Conservation (phyloP, 768 basidiomycete species). For the Piloderma croceum region DNA sequence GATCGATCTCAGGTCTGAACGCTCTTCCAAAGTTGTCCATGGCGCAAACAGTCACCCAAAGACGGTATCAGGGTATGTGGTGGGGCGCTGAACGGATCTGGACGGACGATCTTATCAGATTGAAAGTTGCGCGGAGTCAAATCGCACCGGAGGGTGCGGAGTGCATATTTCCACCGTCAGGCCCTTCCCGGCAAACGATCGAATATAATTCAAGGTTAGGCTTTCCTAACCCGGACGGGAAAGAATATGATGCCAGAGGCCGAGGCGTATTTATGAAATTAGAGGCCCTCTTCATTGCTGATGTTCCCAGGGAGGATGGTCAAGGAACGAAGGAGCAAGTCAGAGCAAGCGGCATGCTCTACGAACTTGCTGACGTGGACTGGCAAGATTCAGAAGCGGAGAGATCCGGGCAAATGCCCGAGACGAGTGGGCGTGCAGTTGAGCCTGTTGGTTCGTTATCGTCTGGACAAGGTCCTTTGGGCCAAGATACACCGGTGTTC, state of each 20-base stretch:
- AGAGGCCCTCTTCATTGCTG: slow-evolving; percentile 59
- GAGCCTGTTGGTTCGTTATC: slow-evolving; percentile 7
- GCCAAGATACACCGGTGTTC: slow-evolving; percentile 26
- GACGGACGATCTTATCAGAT: slow-evolving; percentile 76
- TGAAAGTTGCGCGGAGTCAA: slow-evolving; percentile 62
- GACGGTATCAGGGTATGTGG: slow-evolving; percentile 77
- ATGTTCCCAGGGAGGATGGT: slow-evolving; percentile 40
- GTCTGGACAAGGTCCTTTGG: slow-evolving; percentile 27
- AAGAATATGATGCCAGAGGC: slow-evolving; percentile 45
- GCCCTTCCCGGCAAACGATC: slow-evolving; percentile 35
- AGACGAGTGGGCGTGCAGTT: slow-evolving; percentile 1
- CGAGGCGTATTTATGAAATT: slow-evolving; percentile 71
- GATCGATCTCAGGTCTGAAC: slow-evolving; percentile 1
- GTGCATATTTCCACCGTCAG: slow-evolving; percentile 56
- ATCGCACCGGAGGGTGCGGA: slow-evolving; percentile 63
- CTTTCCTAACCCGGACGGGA: slow-evolving; percentile 3
- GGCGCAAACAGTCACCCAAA: slow-evolving; percentile 44
- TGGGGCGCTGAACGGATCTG: slow-evolving; percentile 89
- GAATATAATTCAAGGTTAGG: slow-evolving; percentile 18
- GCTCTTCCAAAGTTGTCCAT: not conserved
- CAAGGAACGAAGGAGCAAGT: slow-evolving; percentile 45
- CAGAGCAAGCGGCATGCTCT: slow-evolving; percentile 67
- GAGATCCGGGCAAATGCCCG: slow-evolving; percentile 1
- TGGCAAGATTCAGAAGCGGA: slow-evolving; percentile 44
- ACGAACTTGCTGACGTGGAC: slow-evolving; percentile 71